Base-by-base conservation (phyloP, 352 stramenopile species). In the Phytophthora pisi region DNA sequence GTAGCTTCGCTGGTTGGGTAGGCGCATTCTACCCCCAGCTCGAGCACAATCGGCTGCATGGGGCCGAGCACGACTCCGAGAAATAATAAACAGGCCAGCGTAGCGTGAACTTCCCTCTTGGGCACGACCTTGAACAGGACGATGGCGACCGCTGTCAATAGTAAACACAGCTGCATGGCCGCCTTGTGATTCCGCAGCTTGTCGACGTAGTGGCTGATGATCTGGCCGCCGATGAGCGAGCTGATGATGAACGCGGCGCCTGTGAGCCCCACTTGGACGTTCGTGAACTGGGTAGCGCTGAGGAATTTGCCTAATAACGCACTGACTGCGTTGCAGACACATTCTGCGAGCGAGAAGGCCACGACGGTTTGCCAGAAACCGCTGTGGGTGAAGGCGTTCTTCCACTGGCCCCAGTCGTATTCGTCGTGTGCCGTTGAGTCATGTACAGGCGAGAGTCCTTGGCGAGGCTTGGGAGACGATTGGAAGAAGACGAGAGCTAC, bases 1-100 rank as follows among this genome's bases (percentile, higher is more conserved):
- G 84, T 90, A n/a, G 84, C 77, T 38, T 92, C 84, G 34, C 81
- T 90, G 10, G 84, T 92, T 4, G 84, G 84, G 50, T 84, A 89
- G 4, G 84, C 72, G 40, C 84, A 92, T 55, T 92, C 84, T 23
- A 92, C 83, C 10, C 82, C 82, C 5, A 92, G 64, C 34, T 92
- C 83, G 8, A 92, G 63, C 16, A 83, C 78, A 20, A 92, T 83
- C 3, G 83, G 83, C 28, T 92, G 83, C 18, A 90, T 56, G 4
- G 83, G 83, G 1, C 83, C 83, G 2, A 92, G 66, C 24, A 84
- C 83, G 13, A 73, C 74, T 31, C 83, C 83, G 18, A 92, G 74
- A 38, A 77, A 69, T 28, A 70, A 46, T 11, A 89, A 64, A 56
- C 75, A 89, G 5, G 74, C 13, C 10, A 81, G 51, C 4, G 78